These are phyloP conservation scores for Tricholoma saponaceum DNA, from an alignment of 768 basidiomycete species.

Conservation along the genomic window DNA sequence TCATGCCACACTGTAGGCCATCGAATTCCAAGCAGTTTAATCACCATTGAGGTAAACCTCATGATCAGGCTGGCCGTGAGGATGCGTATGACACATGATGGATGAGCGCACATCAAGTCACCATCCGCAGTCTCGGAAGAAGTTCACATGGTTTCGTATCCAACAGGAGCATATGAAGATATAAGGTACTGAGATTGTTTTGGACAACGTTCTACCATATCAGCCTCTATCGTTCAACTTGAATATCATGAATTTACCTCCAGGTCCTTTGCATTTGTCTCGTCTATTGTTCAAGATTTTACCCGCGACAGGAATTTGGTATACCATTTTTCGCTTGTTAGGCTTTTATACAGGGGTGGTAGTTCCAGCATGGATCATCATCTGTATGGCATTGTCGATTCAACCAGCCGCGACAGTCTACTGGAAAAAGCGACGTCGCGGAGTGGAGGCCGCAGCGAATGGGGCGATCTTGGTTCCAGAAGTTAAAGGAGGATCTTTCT, in stretches of 20 bases:
- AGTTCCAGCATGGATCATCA: not conserved
- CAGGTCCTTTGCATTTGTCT: not conserved
- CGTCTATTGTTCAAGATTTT: not conserved
- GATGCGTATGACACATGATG: too few species aligned
- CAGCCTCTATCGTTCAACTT: not conserved
- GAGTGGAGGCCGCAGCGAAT: not conserved
- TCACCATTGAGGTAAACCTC: too few species aligned
- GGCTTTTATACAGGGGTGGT: not conserved
- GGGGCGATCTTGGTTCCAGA: not conserved
- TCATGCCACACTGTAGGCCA: too few species aligned
- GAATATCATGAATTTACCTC: not conserved
- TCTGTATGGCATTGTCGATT: not conserved
- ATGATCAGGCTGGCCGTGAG: too few species aligned
- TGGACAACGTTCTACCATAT: too few species aligned
- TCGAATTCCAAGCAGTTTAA: too few species aligned
- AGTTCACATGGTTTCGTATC: too few species aligned
- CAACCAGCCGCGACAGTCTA: not conserved
- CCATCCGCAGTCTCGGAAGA: too few species aligned
- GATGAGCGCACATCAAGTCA: too few species aligned
- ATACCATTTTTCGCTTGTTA: not conserved
- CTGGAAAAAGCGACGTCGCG: not conserved
- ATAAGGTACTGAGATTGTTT: too few species aligned
- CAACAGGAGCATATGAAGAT: too few species aligned
- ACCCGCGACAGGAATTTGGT: not conserved
- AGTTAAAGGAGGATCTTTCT: not conserved